A percentile compares a stretch with the other conserved stretches of the same genome.
These are phyloP conservation scores for Saccharomycopsis crataegensis DNA, from an alignment of 1,139 yeast genomes.

Conservation along the genomic window DNA sequence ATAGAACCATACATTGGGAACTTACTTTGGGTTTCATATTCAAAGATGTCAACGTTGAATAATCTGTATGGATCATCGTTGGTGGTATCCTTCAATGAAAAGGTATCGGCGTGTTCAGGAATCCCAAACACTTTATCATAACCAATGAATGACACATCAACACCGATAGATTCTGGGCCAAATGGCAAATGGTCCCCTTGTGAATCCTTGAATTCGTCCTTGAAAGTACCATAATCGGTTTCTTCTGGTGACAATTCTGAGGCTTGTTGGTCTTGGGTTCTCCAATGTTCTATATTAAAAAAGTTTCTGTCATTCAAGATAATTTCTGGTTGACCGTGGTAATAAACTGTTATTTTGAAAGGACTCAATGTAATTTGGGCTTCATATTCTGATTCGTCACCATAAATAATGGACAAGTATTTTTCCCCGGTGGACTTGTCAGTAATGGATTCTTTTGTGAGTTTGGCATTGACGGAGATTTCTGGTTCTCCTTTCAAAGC, in stretches of 20 bases:
- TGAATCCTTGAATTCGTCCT: constrained; percentile 56
- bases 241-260: constrained; percentile 46
- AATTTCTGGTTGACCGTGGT: constrained; percentile 41
- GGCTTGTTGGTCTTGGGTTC: constrained; percentile 34
- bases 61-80: constrained; percentile 66
- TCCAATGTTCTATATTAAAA: constrained; percentile 72
- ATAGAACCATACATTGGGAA: constrained; percentile 94
- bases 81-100: constrained; percentile 64
- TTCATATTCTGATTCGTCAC: constrained; percentile 31
- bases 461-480: constrained; percentile 7
- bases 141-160: constrained; percentile 63
- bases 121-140: constrained; percentile 74
- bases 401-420: constrained; percentile 34
- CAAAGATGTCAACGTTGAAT: constrained; percentile 90
- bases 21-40: constrained; percentile 73
- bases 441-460: constrained; percentile 1
- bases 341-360: constrained; percentile 42
- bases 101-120: constrained; percentile 88
- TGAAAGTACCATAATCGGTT: constrained; percentile 47
- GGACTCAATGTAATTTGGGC: constrained; percentile 42
- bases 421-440: constrained; percentile 21
- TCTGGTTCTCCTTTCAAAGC: constrained; percentile 37
- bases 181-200: constrained; percentile 53
- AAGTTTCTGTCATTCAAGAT: constrained; percentile 61
- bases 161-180: constrained; percentile 87